These are phyloP conservation scores for Dactylellina leptospora DNA, from an alignment of 2,329 filamentous ascomycete species.

Conservation along the genomic window DNA sequence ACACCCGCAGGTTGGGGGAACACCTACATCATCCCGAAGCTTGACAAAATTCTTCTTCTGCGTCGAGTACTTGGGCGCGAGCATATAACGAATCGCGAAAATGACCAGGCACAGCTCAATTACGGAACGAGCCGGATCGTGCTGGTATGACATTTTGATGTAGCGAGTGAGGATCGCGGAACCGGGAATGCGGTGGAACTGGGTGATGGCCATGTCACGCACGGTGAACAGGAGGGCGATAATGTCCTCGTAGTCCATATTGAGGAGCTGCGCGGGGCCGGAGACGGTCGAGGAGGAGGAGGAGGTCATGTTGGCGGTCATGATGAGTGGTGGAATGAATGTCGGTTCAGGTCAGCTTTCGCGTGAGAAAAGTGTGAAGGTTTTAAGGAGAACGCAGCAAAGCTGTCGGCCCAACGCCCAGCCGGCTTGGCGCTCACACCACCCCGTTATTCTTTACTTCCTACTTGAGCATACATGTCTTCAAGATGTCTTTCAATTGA, in stretches of 20 bases:
- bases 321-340: slow-evolving; percentile 5
- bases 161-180: slow-evolving; percentile 94
- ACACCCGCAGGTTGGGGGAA: background rate
- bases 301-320: slow-evolving; percentile 47
- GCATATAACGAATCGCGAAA: slow-evolving; percentile 91
- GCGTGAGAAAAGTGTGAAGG: slow-evolving; percentile 16
- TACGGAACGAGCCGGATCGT: slow-evolving; percentile 91
- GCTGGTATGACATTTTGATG: slow-evolving; percentile 95
- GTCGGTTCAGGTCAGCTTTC: slow-evolving; percentile 22
- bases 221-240: slow-evolving; percentile 66
- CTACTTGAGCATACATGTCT: background rate
- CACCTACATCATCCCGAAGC: slow-evolving; percentile 77
- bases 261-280: slow-evolving; percentile 54
- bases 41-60: slow-evolving; percentile 88
- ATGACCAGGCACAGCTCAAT: slow-evolving; percentile 93
- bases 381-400: slow-evolving; percentile 22
- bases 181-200: slow-evolving; percentile 90
- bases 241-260: slow-evolving; percentile 69
- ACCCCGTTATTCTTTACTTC: background rate
- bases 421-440: slow-evolving; percentile 39
- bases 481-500: background rate
- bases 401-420: slow-evolving; percentile 25
- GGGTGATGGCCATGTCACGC: slow-evolving; percentile 67
- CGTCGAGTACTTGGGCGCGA: slow-evolving; percentile 91
- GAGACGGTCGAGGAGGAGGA: slow-evolving; percentile 21